Base-by-base conservation (phyloP, 192 early-diverging fungal species). In the Mortierella hygrophila region DNA sequence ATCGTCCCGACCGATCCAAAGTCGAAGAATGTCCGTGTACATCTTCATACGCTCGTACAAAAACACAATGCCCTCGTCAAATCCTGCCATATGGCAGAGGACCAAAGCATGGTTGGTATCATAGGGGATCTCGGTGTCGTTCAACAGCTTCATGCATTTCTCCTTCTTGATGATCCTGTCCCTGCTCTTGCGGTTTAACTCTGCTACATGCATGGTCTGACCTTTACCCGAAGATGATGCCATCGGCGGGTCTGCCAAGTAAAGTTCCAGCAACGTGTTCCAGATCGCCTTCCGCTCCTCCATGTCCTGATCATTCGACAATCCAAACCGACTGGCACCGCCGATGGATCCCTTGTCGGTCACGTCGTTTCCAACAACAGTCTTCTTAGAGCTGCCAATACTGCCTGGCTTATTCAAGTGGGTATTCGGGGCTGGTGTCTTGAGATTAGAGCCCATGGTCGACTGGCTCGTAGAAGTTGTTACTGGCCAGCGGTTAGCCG, bases 21-120 rank as follows among this genome's bases (percentile, higher is more conserved):
- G 92, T 21, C 93, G 88, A 18, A 96, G 79, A 75, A 95, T 92
- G 11, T 96, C 95, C 0, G 91, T 89, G 54, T 93, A 95, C 91
- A 97, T 94, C 7, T 90, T 90, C 83, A 95, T 94, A 29, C 95
- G 94, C 88, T 98, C 95, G 76, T 98, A 97, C 29, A 99, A 90
- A 82, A 94, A 97, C 35, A 98, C 92, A 32, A 96, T 93, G 0
- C 98, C 98, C 2, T 94, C 94, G 68, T 93, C 92, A 87, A 98
- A 99, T 1, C 93, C 86, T 60, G 95, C 94, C 68, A 94, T 91
- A 47, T 97, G 95, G 78, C 98, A 99, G 9, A 99, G 90, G 10
- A 99, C 94, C 70, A 98, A 90, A 1, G 97, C 97, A 29, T 98
- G 96, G 80, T 98, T 97, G 74, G 94, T 91, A 89, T 99, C 98